Base-by-base conservation (phyloP, 768 basidiomycete species). In the Tylopilus cervinicoccineus region DNA sequence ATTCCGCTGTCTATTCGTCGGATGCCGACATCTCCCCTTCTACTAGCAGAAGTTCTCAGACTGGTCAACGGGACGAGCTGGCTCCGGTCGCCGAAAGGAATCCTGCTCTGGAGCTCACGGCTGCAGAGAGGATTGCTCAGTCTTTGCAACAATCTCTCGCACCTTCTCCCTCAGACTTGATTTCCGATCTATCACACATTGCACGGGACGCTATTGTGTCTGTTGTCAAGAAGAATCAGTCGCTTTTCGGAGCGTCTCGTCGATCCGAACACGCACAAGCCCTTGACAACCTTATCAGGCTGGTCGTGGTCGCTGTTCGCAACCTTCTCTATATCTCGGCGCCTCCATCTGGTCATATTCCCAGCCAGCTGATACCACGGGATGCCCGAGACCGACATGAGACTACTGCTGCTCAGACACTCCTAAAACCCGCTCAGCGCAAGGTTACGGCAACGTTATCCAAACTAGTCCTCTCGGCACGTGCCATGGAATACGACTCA, bases 391-490 rank as follows among this genome's bases (percentile, higher is more conserved):
- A 80, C 53, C 59, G 64, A 20, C 71, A 70, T 47, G 60, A 75
- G 26, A 64, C 68, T 10, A 66, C 76, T 11, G 64, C 76, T 13
- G 69, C 78, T 1, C 76, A 80, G 55, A 73, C 82, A 3, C 71
- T 85, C 8, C 72, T 92, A 36, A 92, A 91, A 65, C 84, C 86
- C 7, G 81, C 83, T 0, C 90, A 91, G 48, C 76, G 89, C 43
- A 90, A 89, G 58, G 86, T 95, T 27, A 90, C 91, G 2, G 88
- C 91, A 8, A 92, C 91, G 0, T 72, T 95, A 9, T 93, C 90
- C 17, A 86, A 93, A 63, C 75, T 97, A 24, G 88, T 95, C 26
- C 79, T 96, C 3, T 90, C 88, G 8, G 84, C 90, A n/a, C 85
- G 95, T 41, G 92, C 93, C 0, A 84, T 90, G 69, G 82, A 87